phyloP scores from a whole-genome alignment of 139 green algal species.

The Closterium sp. region DNA sequence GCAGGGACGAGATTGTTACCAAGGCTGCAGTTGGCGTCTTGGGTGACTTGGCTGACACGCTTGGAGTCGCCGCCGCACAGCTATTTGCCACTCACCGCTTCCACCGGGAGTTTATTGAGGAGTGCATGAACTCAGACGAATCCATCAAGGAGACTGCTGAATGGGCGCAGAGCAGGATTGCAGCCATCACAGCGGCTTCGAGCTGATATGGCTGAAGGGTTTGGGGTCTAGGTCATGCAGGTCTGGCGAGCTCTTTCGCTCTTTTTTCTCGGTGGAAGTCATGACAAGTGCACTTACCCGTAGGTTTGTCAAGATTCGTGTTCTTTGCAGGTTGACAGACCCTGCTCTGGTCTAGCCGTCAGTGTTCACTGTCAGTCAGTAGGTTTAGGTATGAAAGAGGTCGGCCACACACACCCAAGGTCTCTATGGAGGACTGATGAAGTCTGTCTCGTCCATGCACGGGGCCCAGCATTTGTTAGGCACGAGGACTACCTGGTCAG shows the following conservation, averaged over 20 bases:
- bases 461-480: not conserved
- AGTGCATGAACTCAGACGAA: slow-evolving; percentile 45
- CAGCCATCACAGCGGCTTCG: slow-evolving; percentile 49
- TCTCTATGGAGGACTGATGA: not conserved
- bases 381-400: not conserved
- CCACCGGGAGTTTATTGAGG: slow-evolving; percentile 48
- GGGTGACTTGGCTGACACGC: slow-evolving; percentile 67
- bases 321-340: not conserved
- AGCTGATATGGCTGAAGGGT: not conserved
- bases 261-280: not conserved
- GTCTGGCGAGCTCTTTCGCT: no score
- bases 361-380: not conserved
- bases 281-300: not conserved
- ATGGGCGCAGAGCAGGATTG: slow-evolving; percentile 60
- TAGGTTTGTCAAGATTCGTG: not conserved
- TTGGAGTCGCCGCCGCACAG: slow-evolving; percentile 15
- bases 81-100: slow-evolving; percentile 44
- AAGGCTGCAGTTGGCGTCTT: slow-evolving; percentile 64
- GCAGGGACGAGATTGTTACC: slow-evolving; percentile 61
- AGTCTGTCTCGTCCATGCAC: not conserved
- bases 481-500: not conserved
- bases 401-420: not conserved
- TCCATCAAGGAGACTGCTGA: slow-evolving; percentile 41
- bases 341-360: not conserved
- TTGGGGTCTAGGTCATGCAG: not conserved